Conservation (phyloP, 768 basidiomycete species). For the Coprinopsis marcescibilis region DNA sequence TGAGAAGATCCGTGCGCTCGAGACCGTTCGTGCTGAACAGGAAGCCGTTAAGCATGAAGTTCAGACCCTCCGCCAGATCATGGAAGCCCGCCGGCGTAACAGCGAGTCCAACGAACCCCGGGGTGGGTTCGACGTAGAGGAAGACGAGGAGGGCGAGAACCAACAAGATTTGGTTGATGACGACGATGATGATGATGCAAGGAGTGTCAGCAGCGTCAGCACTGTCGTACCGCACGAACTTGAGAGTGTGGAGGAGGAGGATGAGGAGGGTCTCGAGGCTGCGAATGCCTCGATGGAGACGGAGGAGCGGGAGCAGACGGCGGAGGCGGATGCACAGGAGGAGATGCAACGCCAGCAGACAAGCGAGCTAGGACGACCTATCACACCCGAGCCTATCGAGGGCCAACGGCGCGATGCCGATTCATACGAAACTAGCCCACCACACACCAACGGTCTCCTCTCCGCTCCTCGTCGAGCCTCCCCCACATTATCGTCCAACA, state of each 20-base stretch:
- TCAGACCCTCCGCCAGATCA: constrained; percentile 58
- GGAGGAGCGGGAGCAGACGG: constrained; percentile 1
- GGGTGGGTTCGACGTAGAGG: constrained; percentile 27
- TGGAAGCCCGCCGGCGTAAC: constrained; percentile 61
- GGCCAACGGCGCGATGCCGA: not conserved
- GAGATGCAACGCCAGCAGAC: not conserved
- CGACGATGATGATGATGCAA: constrained; percentile 62
- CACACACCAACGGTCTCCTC: not conserved
- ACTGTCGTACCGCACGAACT: constrained; percentile 68
- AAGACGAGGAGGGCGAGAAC: constrained; percentile 25
- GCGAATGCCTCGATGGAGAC: constrained; percentile 19
- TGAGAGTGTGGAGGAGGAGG: constrained; percentile 71
- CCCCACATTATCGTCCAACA: not conserved
- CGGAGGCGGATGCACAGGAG: constrained; percentile 1
- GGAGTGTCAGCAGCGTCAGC: constrained; percentile 64
- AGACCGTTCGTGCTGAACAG: constrained; percentile 77
- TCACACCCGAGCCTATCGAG: constrained; percentile 71
- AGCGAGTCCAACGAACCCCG: constrained; percentile 17
- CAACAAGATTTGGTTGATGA: constrained; percentile 17
- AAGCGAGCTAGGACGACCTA: constrained; percentile 51
- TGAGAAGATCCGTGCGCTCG: constrained; percentile 78
- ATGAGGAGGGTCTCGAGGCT: constrained; percentile 50
- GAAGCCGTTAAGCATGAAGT: constrained; percentile 81
- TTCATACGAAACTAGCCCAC: not conserved
- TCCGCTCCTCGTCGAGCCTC: not conserved